A percentile compares a stretch with the other conserved stretches of the same genome.
Evolutionary conservation across 495 filamentous ascomycete species (phyloP).

Genomic region (Xanthoparmelia taractica): DNA sequence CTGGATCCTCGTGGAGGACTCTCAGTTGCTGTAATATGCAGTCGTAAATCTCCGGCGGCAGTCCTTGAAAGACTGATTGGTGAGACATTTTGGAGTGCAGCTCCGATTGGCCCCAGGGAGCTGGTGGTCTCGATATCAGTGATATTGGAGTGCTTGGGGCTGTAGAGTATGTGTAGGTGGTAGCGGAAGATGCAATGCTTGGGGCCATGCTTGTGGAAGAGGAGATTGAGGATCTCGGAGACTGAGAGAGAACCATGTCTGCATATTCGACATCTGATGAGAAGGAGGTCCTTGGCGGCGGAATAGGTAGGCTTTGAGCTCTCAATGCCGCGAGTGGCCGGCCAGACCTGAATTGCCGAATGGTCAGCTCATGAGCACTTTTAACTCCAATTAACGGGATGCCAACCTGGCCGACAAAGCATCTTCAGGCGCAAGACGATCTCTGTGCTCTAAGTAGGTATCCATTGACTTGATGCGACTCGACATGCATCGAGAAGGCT

Average conservation of each 20-base stretch:
- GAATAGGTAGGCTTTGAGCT: constrained; percentile 20
- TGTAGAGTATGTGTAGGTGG: constrained; percentile 5
- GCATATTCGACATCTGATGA: constrained; percentile 12
- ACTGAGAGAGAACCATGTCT: background rate
- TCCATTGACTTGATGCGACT: background rate
- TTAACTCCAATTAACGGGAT: background rate
- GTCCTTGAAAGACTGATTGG: constrained; percentile 38
- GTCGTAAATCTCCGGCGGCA: constrained; percentile 52
- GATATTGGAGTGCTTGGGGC: constrained; percentile 11
- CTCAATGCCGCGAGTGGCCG: constrained; percentile 14
- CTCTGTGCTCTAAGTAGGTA: constrained; percentile 7
- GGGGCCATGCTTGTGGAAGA: constrained; percentile 11
- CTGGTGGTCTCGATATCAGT: constrained; percentile 4
- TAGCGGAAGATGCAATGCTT: constrained; percentile 8
- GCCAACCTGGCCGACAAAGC: constrained; percentile 4
- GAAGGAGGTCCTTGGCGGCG: constrained; percentile 16
- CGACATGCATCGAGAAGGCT: background rate
- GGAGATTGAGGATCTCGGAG: constrained; percentile 14
- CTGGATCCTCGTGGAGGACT: constrained; percentile 37
- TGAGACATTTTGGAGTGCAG: constrained; percentile 3
- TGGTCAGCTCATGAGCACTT: constrained; percentile 2
- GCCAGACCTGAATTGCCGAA: constrained; percentile 10
- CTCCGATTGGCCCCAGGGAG: constrained; percentile 3
- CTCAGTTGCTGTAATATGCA: constrained; percentile 48
- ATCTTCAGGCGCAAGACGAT: constrained; percentile 12